phyloP scores from a whole-genome alignment of 805 yeast species.

The Candida insectalens region DNA sequence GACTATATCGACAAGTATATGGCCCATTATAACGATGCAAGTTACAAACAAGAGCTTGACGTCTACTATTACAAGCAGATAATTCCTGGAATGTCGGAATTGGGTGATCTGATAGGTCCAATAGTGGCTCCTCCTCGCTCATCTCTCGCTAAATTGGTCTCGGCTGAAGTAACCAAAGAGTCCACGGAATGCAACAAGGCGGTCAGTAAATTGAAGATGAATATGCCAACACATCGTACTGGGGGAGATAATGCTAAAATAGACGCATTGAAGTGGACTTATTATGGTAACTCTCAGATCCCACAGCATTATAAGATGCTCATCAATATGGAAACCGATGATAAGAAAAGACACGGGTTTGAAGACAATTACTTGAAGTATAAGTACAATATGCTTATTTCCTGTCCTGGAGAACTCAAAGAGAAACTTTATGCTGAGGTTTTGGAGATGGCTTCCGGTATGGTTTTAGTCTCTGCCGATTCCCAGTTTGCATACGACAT shows the following conservation, averaged over 20 bases:
- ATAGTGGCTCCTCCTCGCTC: slow-evolving; percentile 36
- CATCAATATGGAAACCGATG: slow-evolving; percentile 51
- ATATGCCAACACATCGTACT: slow-evolving; percentile 34
- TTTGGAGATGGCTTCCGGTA: slow-evolving; percentile 51
- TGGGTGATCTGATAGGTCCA: slow-evolving; percentile 43
- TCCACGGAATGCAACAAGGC: slow-evolving; percentile 28
- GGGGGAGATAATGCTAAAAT: slow-evolving; percentile 23
- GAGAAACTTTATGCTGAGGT: slow-evolving; percentile 31
- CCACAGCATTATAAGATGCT: slow-evolving; percentile 44
- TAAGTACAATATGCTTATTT: slow-evolving; percentile 41
- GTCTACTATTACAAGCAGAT: slow-evolving; percentile 40
- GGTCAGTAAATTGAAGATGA: slow-evolving; percentile 38
- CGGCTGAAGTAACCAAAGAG: slow-evolving; percentile 31
- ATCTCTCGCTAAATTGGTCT: slow-evolving; percentile 35
- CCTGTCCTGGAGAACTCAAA: slow-evolving; percentile 39
- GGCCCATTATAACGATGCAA: slow-evolving; percentile 14
- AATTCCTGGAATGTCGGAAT: slow-evolving; percentile 41
- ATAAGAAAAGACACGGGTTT: slow-evolving; percentile 40
- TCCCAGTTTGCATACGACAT: slow-evolving; percentile 63
- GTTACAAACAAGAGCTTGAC: slow-evolving; percentile 22
- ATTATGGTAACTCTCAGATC: slow-evolving; percentile 41
- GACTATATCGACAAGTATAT: slow-evolving; percentile 38
- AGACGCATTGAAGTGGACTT: slow-evolving; percentile 33
- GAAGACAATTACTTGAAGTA: slow-evolving; percentile 57
- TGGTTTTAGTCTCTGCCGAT: slow-evolving; percentile 58